These are phyloP conservation scores for Verticillium nubilum DNA, from an alignment of 2,329 filamentous ascomycete species.

Conservation along the genomic window DNA sequence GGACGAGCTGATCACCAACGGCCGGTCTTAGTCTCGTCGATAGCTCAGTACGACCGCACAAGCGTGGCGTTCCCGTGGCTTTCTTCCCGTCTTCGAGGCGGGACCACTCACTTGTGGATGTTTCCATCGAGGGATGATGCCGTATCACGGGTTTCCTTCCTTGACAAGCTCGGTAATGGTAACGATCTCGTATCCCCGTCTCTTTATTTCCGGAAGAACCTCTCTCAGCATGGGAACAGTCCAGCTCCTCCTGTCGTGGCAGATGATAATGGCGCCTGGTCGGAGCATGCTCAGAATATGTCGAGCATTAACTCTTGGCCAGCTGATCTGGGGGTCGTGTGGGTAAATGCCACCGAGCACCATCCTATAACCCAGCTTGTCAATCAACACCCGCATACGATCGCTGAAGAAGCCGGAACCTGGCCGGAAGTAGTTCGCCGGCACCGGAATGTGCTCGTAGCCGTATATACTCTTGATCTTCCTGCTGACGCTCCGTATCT, in stretches of 20 bases:
- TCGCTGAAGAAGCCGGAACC: conserved; percentile 79
- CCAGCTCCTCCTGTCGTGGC: conserved; percentile 81
- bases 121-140: background rate
- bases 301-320: conserved; percentile 62
- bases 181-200: conserved; percentile 65
- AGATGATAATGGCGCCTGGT: conserved; percentile 76
- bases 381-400: conserved; percentile 58
- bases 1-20: background rate
- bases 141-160: conserved; percentile 9
- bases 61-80: background rate
- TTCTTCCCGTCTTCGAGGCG: background rate
- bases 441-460: conserved; percentile 32
- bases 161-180: conserved; percentile 64
- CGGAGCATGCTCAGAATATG: conserved; percentile 77
- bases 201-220: conserved; percentile 66
- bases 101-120: background rate
- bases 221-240: conserved; percentile 71
- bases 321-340: conserved; percentile 80
- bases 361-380: conserved; percentile 60
- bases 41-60: background rate
- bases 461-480: conserved; percentile 54
- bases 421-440: conserved; percentile 69
- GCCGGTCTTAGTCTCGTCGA: background rate
- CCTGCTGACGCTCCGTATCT: conserved; percentile 61
- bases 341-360: conserved; percentile 85